A percentile compares a stretch with the other conserved stretches of the same genome.
Evolutionary conservation across 2,329 filamentous ascomycete species (phyloP).

Genomic region (Exophiala xenobiotica): DNA sequence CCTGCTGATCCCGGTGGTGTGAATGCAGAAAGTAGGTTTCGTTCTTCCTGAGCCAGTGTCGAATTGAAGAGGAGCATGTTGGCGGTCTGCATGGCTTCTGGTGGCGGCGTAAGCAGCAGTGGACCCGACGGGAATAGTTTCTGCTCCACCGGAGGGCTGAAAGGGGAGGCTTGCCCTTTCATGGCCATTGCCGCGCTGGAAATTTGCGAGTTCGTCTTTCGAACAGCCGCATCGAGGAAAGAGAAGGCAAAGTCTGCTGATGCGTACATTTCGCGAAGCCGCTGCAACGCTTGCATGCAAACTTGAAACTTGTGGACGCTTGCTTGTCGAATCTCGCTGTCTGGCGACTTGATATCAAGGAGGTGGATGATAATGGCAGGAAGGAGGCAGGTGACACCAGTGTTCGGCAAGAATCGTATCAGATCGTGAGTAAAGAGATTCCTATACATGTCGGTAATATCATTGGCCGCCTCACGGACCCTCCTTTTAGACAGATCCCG

Average conservation of each 20-base stretch:
- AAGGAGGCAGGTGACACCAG: slow-evolving; percentile 84
- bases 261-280: slow-evolving; percentile 82
- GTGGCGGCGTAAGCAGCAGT: slow-evolving; percentile 28
- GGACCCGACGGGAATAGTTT: slow-evolving; percentile 7
- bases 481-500: slow-evolving; percentile 80
- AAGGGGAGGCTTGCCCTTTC: background rate
- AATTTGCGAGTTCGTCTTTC: slow-evolving; percentile 65
- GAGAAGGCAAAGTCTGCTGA: slow-evolving; percentile 95
- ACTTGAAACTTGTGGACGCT: slow-evolving; percentile 81
- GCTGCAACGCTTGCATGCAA: slow-evolving; percentile 89
- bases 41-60: slow-evolving; percentile 23
- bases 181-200: background rate
- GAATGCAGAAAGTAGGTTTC: slow-evolving; percentile 22
- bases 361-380: slow-evolving; percentile 93
- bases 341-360: slow-evolving; percentile 83
- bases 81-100: slow-evolving; percentile 27
- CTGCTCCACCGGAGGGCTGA: background rate
- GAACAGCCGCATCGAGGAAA: slow-evolving; percentile 87
- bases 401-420: slow-evolving; percentile 79
- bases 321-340: slow-evolving; percentile 67
- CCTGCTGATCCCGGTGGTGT: slow-evolving; percentile 24
- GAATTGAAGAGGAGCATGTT: slow-evolving; percentile 22
- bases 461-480: slow-evolving; percentile 77
- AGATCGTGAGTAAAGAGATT: slow-evolving; percentile 71
- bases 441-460: slow-evolving; percentile 81